Base-by-base conservation (phyloP, 257 asterid species). In the Anisodus acutangulus region DNA sequence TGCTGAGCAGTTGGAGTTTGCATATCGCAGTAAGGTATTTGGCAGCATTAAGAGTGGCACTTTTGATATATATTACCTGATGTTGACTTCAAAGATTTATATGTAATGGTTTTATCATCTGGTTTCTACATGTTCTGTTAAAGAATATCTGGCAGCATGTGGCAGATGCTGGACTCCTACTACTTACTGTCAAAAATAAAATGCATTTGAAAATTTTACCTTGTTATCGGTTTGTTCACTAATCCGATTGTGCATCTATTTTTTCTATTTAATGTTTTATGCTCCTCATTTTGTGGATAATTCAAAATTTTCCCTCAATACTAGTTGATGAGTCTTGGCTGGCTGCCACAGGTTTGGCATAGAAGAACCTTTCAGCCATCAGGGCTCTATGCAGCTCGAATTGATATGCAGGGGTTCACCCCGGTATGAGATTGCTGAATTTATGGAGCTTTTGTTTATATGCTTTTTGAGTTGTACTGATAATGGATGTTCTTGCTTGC, bases 341-440 rank as follows among this genome's bases (percentile, higher is more conserved):
- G 57, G 60, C 13, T 63, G 66, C 80, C 84, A 86, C 91, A 97
- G 98, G 95, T 95, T 84, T 97, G 99, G 99, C 97, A 90, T 88
- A 90, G 99, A 83, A 89, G 99, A 84, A 95, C 97, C 83, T 97
- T 97, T 90, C 99, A 97, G 86, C 96, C 93, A 16, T 97, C 98
- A 51, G 99, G 99, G 82, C 95, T 97, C 72, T 97, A 93, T 92
- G 99, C 99, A 45, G 98, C 98, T 88, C 97, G 99, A 80, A 92
- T 97, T 89, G 97, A 97, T 91, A 90, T 97, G 86, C 98, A 97
- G 90, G 99, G 99, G 88, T 93, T 95, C 82, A 87, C 89, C 84
- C 87, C 92, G 9, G 99, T 96, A 96, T 80, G 97, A 4, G 83
- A 35, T 45, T 82, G 47, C 85, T 81, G 82, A 79, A 60, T 84